Conservation (phyloP, 305 asterid genomes). For the Fraxinus paxiana region DNA sequence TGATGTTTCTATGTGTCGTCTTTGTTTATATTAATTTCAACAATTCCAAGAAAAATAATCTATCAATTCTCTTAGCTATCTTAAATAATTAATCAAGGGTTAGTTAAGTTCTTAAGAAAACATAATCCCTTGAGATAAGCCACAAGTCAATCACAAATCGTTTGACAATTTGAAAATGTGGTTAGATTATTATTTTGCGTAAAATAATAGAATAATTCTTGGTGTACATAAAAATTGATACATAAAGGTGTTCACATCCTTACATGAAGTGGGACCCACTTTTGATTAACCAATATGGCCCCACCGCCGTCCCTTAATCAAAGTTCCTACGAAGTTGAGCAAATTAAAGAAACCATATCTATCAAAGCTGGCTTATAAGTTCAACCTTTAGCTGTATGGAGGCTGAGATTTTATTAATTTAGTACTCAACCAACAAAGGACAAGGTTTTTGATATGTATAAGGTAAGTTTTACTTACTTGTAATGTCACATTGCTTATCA, state of each 20-base stretch:
- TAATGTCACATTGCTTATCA: background rate
- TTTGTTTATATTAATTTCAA: background rate
- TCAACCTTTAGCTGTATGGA: background rate
- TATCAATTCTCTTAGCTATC: background rate
- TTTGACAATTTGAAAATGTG: background rate
- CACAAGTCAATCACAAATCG: background rate
- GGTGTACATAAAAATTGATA: no score
- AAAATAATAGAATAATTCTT: background rate
- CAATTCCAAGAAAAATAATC: background rate
- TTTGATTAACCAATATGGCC: background rate
- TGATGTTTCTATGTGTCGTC: background rate
- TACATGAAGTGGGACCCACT: no score
- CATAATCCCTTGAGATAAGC: background rate
- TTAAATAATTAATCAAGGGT: background rate
- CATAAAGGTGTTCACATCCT: no score
- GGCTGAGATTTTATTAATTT: background rate
- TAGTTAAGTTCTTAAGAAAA: background rate
- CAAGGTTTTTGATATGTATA: background rate
- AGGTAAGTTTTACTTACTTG: background rate
- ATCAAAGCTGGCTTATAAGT: background rate
- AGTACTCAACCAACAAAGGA: background rate
- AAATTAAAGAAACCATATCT: background rate
- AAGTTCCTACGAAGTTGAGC: background rate
- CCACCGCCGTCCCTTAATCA: background rate
- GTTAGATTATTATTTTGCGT: background rate